phyloP scores from a whole-genome alignment of 139 green algal genomes.

The Tetradesmus lagerheimii region DNA sequence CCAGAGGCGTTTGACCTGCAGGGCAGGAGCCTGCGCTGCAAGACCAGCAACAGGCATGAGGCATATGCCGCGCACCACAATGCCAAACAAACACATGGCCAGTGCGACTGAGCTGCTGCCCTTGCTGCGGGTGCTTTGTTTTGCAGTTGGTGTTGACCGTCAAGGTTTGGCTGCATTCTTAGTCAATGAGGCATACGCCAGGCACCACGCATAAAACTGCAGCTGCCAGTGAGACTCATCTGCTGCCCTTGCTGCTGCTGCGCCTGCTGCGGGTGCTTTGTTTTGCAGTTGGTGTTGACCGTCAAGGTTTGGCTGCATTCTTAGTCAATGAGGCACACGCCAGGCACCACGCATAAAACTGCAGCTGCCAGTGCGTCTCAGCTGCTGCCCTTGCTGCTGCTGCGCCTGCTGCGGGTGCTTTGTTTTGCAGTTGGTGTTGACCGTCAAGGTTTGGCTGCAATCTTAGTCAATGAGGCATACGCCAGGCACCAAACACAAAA shows the following conservation, averaged over 20 bases:
- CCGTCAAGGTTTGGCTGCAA: background rate
- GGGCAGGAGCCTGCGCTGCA: background rate
- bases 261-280: constrained; percentile 17
- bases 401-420: background rate
- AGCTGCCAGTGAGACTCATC: background rate
- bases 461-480: constrained; percentile 7
- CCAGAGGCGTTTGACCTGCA: constrained; percentile 11
- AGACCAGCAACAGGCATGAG: background rate
- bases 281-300: constrained; percentile 42
- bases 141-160: constrained; percentile 43
- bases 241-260: constrained; percentile 8
- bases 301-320: background rate
- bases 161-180: constrained; percentile 10
- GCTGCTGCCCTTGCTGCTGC: background rate
- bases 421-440: constrained; percentile 43
- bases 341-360: too few species aligned
- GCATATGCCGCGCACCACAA: too few species aligned
- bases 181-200: too few species aligned
- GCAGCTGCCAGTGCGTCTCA: background rate
- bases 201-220: too few species aligned
- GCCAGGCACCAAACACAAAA: background rate
- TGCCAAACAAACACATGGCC: too few species aligned
- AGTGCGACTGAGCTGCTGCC: background rate
- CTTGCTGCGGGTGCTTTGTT: background rate
- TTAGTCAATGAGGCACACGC: too few species aligned